Evolutionary conservation across 2,329 filamentous ascomycete species (phyloP), one percentile per base, ranked within the genome.

Genomic region (Lecanicillium sp.): DNA sequence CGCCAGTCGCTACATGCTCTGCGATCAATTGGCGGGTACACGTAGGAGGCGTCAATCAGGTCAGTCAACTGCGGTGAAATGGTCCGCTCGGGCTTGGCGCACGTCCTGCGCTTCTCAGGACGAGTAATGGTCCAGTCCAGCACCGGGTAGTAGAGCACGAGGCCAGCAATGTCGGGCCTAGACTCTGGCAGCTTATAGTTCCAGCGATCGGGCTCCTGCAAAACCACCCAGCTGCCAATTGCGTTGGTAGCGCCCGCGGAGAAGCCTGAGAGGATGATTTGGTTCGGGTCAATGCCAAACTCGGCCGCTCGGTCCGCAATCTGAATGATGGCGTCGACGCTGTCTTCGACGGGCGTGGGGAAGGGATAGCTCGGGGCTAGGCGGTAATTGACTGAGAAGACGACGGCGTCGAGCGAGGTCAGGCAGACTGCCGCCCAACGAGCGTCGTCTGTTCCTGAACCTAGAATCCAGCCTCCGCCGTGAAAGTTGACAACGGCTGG

Each of bases 301-400:
- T 78, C 71, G 19, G 63, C 60, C 1, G 76, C 74, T 38, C 77
- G 66, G 2, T 64, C 59, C 32, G 70, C 66, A 19, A 83, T 63
- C 52, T 80, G 79, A n/a, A 79, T 52, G 8, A 83, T 55, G 1
- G 78, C 75, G 44, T 82, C 78, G 19, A 75, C 73, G 31, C 75
- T 74, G 51, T 84, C 80, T 46, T 84, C 77, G 1, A 83, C 68
- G 0, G 77, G 71, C 1, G 71, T 73, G 1, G 79, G 80, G 51
- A 80, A 83, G 0, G 78, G 78, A 46, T 73, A 65, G 49, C 74
- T 72, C 1, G 80, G 80, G 0, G 79, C 78, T 3, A 83, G 67
- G n/a, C 80, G 71, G 52, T 85, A 84, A 49, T 81, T 77, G 47
- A 82, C 75, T 2, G 71, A 75, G 44, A 83, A 70, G 39, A 81